Evolutionary conservation across 23 red algal genomes (phyloP).

Genomic region (Gracilaria gracilis): DNA sequence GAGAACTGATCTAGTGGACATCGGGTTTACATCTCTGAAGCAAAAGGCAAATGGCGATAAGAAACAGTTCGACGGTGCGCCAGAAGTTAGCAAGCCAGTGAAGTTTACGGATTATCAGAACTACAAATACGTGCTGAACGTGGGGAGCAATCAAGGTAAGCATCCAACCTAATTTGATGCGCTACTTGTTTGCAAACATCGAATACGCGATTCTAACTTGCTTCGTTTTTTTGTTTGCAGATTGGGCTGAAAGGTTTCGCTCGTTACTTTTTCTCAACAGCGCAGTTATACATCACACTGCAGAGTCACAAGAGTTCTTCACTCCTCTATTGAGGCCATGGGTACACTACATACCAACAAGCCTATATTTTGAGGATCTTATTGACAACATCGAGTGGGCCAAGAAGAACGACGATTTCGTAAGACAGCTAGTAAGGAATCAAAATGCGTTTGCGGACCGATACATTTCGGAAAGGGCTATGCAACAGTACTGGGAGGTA

Average conservation of each 20-base stretch:
- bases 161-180: neutral
- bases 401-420: slow-evolving; percentile 31
- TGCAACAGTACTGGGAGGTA: slow-evolving; percentile 64
- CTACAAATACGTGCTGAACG: slow-evolving; percentile 67
- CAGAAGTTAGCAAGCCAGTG: neutral
- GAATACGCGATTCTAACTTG: neutral
- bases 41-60: slow-evolving; percentile 5
- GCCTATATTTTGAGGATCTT: slow-evolving; percentile 51
- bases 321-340: slow-evolving; percentile 68
- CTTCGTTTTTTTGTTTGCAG: slow-evolving; percentile 9
- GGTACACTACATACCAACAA: slow-evolving; percentile 72
- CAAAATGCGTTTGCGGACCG: slow-evolving; percentile 65
- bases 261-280: slow-evolving; percentile 54
- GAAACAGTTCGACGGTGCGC: slow-evolving; percentile 38
- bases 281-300: slow-evolving; percentile 53
- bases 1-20: slow-evolving; percentile 50
- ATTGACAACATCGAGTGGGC: slow-evolving; percentile 66
- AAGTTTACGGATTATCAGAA: slow-evolving; percentile 61
- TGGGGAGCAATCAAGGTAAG: slow-evolving; percentile 72
- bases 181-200: neutral
- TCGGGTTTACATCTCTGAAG: slow-evolving; percentile 55
- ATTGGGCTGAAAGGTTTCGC: slow-evolving; percentile 80
- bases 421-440: slow-evolving; percentile 35
- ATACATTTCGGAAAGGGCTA: slow-evolving; percentile 54
- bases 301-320: slow-evolving; percentile 76